A percentile compares a stretch with the other conserved stretches of the same genome.
Evolutionary conservation across 192 early-diverging fungal genomes (phyloP).

Genomic region (Coemansia furcata): DNA sequence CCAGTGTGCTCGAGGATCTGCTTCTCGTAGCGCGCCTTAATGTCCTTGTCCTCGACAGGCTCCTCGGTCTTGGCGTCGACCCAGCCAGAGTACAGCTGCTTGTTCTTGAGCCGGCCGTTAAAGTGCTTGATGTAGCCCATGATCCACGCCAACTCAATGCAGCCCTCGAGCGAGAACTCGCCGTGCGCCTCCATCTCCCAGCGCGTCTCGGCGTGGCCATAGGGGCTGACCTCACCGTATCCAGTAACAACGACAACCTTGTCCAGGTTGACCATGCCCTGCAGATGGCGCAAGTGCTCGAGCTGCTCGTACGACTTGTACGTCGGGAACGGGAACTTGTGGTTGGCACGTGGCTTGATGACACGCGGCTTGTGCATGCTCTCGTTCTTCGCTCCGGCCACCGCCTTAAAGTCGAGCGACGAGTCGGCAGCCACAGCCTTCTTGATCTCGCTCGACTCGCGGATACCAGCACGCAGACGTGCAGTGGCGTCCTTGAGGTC

Average conservation of each 20-base stretch:
- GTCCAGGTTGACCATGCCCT: conserved; percentile 84
- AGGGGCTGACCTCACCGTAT: conserved; percentile 91
- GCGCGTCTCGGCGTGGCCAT: conserved; percentile 86
- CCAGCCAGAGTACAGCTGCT: conserved; percentile 72
- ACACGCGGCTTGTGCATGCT: conserved; percentile 66
- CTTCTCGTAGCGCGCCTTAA: conserved; percentile 91
- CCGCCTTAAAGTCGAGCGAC: conserved; percentile 75
- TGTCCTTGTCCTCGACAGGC: conserved; percentile 80
- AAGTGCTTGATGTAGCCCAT: conserved; percentile 92
- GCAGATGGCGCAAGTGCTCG: conserved; percentile 58
- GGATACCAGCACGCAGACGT: conserved; percentile 52
- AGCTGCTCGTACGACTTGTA: conserved; percentile 61
- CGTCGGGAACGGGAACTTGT: conserved; percentile 88
- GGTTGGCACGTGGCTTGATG: conserved; percentile 89
- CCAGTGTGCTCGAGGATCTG: conserved; percentile 88
- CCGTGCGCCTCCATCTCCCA: conserved; percentile 97
- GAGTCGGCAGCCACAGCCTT: conserved; percentile 79
- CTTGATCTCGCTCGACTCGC: conserved; percentile 84
- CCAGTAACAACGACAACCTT: conserved; percentile 90
- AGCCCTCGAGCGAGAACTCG: conserved; percentile 57
- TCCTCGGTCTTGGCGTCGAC: conserved; percentile 76
- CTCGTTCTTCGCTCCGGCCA: conserved; percentile 72
- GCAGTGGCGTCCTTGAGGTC: conserved; percentile 20
- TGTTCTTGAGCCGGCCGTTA: conserved; percentile 45
- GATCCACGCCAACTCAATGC: conserved; percentile 97